Conservation (phyloP, 139 green algal genomes). For the Chlamydomonas incerta region DNA sequence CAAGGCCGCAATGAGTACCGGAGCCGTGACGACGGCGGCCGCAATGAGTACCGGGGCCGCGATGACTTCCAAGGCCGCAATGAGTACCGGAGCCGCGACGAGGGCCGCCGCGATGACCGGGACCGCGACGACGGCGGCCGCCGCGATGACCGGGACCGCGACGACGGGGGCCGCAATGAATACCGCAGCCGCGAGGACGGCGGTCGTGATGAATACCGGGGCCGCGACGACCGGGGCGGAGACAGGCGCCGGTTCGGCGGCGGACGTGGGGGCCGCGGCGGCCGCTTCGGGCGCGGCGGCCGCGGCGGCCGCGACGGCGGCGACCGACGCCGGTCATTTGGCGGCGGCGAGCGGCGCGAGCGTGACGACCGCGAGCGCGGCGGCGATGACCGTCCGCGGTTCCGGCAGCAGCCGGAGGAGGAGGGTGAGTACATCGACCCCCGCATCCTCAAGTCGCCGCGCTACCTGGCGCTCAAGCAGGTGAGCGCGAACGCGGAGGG, state of each 20-base stretch:
- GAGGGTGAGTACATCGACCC: background rate
- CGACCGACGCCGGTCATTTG: background rate
- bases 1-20: too few relatives aligned
- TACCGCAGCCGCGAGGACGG: too few relatives aligned
- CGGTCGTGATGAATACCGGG: background rate
- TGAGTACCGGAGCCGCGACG: background rate
- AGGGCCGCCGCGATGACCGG: background rate
- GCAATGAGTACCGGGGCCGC: background rate
- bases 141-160: background rate
- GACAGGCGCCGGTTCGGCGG: too few relatives aligned
- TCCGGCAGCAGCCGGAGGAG: background rate
- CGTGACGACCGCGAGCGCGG: too few relatives aligned
- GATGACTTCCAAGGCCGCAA: background rate
- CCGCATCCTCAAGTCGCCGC: background rate
- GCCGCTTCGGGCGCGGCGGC: too few relatives aligned
- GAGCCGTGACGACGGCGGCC: background rate
- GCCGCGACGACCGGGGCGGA: background rate
- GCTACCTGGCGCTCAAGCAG: constrained; percentile 30
- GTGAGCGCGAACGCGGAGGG: background rate
- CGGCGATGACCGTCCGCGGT: too few relatives aligned
- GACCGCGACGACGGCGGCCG: too few relatives aligned
- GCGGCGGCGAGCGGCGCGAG: background rate
- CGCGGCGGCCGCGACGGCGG: background rate
- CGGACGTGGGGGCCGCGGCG: too few relatives aligned
- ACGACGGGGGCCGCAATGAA: background rate